Conservation (phyloP, 257 asterid species). For the Solanum ossicruentum region DNA sequence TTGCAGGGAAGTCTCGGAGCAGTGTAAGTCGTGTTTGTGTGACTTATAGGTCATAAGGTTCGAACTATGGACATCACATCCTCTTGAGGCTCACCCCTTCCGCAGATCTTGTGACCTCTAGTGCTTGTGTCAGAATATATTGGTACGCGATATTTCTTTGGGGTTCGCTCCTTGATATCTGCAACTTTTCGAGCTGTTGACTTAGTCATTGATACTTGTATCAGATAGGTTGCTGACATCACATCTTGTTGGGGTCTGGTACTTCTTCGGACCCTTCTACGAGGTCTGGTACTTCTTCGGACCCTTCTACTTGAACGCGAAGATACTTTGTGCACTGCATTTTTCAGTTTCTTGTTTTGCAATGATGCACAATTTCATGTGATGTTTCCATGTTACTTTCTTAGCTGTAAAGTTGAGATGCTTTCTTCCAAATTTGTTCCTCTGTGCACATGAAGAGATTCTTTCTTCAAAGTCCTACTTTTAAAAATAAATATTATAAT, state of each 20-base stretch:
- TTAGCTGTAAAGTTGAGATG: slow-evolving; percentile 15
- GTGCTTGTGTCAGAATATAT: neutral
- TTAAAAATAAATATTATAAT: neutral
- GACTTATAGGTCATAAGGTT: neutral
- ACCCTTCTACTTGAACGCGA: neutral
- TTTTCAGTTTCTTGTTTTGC: neutral
- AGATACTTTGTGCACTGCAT: neutral
- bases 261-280: neutral
- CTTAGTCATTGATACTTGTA: neutral
- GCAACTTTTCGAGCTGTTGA: neutral
- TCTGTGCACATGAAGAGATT: slow-evolving; percentile 1
- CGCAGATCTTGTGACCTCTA: neutral
- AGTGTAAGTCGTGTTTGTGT: neutral
- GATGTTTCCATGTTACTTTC: neutral
- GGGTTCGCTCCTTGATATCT: neutral
- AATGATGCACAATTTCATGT: neutral
- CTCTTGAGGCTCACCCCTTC: neutral
- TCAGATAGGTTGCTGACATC: neutral
- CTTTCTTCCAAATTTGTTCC: neutral
- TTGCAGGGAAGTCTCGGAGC: neutral
- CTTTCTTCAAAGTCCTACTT: neutral
- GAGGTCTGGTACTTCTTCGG: neutral
- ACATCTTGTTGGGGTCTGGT: neutral
- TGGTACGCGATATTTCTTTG: neutral
- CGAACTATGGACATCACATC: neutral